Conservation (phyloP, 352 stramenopile genomes). For the Globisporangium nodosum region DNA sequence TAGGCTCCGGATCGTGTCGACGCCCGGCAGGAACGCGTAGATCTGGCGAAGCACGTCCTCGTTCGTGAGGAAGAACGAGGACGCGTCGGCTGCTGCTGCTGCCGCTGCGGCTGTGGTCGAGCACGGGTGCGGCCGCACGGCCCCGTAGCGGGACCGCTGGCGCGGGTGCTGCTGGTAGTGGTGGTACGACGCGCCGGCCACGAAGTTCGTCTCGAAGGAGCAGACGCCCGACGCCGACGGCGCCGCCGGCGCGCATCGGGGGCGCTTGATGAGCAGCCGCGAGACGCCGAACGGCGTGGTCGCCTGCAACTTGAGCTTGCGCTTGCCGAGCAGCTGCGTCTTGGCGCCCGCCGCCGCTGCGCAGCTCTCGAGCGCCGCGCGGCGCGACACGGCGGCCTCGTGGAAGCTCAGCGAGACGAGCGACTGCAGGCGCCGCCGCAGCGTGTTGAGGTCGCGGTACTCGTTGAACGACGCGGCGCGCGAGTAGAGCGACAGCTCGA, state of each 20-base stretch:
- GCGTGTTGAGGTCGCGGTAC: conserved; percentile 81
- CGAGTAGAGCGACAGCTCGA: conserved; percentile 83
- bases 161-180: conserved; percentile 1
- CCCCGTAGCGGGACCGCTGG: not conserved
- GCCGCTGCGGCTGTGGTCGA: not conserved
- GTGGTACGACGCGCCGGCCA: conserved; percentile 17
- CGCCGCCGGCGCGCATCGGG: conserved; percentile 19
- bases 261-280: conserved; percentile 53
- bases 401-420: conserved; percentile 86
- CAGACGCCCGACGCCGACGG: not conserved
- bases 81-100: conserved; percentile 6
- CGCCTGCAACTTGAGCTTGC: conserved; percentile 21
- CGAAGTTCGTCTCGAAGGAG: conserved; percentile 7
- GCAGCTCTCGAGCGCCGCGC: conserved; percentile 20
- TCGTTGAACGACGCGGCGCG: conserved; percentile 77
- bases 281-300: conserved; percentile 56
- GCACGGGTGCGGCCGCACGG: not conserved
- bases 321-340: conserved; percentile 36
- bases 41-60: conserved; percentile 64
- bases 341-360: conserved; percentile 8
- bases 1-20: conserved; percentile 57
- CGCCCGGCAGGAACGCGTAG: conserved; percentile 61
- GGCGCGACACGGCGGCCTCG: conserved; percentile 64
- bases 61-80: conserved; percentile 60
- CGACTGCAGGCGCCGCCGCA: conserved; percentile 73